Conservation (phyloP, 1,284 basidiomycete species). For the Ustilago curta region DNA sequence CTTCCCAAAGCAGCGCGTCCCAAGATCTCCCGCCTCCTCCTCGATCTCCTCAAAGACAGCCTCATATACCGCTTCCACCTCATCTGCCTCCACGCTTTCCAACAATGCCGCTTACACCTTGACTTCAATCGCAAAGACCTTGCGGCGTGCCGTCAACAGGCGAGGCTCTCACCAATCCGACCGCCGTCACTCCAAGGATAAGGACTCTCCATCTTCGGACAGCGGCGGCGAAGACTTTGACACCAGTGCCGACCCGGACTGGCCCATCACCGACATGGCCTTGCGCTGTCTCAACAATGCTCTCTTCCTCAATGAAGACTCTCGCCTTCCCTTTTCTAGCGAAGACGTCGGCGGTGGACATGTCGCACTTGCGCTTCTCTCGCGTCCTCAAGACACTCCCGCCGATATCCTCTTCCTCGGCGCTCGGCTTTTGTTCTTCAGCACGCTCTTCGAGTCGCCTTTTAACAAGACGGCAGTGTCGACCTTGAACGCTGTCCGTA, state of each 20-base stretch:
- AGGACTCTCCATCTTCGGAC: slow-evolving; percentile 21
- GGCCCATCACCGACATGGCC: slow-evolving; percentile 55
- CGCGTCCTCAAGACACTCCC: slow-evolving; percentile 33
- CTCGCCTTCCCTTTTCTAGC: slow-evolving; percentile 40
- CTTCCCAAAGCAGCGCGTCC: slow-evolving; percentile 41
- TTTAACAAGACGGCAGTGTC: slow-evolving; percentile 59
- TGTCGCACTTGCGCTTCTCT: slow-evolving; percentile 40
- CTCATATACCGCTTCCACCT: not conserved
- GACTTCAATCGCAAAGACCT: slow-evolving; percentile 30
- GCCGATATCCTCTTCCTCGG: slow-evolving; percentile 59
- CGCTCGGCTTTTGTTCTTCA: slow-evolving; percentile 59
- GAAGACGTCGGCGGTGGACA: slow-evolving; percentile 50
- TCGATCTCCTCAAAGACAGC: slow-evolving; percentile 11
- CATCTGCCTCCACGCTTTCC: slow-evolving; percentile 7
- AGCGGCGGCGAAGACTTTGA: slow-evolving; percentile 27
- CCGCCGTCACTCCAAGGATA: slow-evolving; percentile 22
- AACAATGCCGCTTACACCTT: slow-evolving; percentile 17
- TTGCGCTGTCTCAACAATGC: slow-evolving; percentile 64
- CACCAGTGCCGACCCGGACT: slow-evolving; percentile 32
- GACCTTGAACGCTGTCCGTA: slow-evolving; percentile 29
- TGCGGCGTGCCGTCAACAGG: slow-evolving; percentile 32
- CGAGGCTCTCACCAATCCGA: slow-evolving; percentile 21
- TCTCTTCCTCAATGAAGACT: slow-evolving; percentile 54
- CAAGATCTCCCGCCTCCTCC: slow-evolving; percentile 2
- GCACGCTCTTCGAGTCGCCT: slow-evolving; percentile 60